A percentile compares a stretch with the other conserved stretches of the same genome.
These are phyloP conservation scores for Venturia asperata DNA, from an alignment of 2,329 filamentous ascomycete species.

Conservation along the genomic window DNA sequence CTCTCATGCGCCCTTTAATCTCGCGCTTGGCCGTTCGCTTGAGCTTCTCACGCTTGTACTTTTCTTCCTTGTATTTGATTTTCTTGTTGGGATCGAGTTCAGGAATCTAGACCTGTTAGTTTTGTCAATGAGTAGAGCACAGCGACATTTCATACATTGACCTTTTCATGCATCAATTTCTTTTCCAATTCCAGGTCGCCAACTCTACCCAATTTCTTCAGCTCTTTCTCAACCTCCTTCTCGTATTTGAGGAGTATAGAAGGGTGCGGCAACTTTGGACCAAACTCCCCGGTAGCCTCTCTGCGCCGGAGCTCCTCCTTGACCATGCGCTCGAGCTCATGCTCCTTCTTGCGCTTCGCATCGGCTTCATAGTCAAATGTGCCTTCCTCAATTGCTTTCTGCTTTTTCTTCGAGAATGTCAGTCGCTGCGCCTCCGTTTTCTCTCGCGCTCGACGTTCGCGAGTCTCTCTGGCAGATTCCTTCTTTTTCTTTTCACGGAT, in stretches of 20 bases:
- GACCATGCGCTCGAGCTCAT: constrained; percentile 10
- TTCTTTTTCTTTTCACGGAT: constrained; percentile 14
- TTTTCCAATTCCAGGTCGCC: constrained; percentile 12
- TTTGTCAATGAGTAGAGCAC: neutral
- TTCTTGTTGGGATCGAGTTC: constrained; percentile 14
- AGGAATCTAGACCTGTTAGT: constrained; percentile 2
- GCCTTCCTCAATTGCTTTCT: constrained; percentile 6
- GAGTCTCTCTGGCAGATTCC: constrained; percentile 4
- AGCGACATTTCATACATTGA: neutral
- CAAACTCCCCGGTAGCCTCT: constrained; percentile 8
- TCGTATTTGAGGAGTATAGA: constrained; percentile 5
- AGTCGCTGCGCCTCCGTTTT: neutral
- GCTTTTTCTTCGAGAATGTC: neutral
- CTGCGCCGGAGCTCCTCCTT: constrained; percentile 9
- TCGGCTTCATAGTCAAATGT: constrained; percentile 16
- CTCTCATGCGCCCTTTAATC: constrained; percentile 15
- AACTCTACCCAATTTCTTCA: neutral
- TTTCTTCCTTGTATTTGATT: constrained; percentile 18
- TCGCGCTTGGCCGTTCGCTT: constrained; percentile 17
- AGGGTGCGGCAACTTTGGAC: constrained; percentile 14
- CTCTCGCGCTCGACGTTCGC: constrained; percentile 9
- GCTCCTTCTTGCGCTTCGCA: constrained; percentile 8
- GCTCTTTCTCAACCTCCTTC: constrained; percentile 14
- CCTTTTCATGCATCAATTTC: constrained; percentile 12
- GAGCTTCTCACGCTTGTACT: constrained; percentile 18